A percentile compares a stretch with the other conserved stretches of the same genome.
Evolutionary conservation across 169 alveolate genomes (phyloP).

Genomic region (Sarcocystis neurona): DNA sequence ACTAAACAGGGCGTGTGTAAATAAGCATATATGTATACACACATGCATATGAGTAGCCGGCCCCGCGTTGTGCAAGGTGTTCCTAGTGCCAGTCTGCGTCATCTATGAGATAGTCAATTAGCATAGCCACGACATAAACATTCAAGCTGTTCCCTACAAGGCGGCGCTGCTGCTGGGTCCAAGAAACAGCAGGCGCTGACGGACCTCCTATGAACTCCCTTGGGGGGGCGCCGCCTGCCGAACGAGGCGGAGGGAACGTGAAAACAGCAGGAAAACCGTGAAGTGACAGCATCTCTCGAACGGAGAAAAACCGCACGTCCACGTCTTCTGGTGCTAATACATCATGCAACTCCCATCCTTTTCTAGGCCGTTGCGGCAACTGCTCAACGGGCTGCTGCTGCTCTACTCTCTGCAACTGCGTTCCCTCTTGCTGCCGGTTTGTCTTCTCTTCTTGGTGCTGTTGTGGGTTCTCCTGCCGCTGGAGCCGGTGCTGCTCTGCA

Average conservation of each 20-base stretch:
- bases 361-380: too few species aligned
- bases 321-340: neutral
- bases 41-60: too few species aligned
- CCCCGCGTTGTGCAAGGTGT: neutral
- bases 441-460: neutral
- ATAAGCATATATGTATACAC: too few species aligned
- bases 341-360: constrained; percentile 43
- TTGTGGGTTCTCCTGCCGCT: neutral
- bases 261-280: constrained; percentile 39
- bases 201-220: too few species aligned
- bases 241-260: neutral
- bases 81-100: constrained; percentile 29
- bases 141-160: constrained; percentile 41
- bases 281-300: constrained; percentile 6
- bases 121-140: constrained; percentile 38
- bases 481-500: neutral
- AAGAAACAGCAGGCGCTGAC: too few species aligned
- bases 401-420: neutral
- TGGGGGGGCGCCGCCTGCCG: neutral
- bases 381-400: neutral
- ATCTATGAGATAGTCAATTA: constrained; percentile 19
- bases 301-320: constrained; percentile 27
- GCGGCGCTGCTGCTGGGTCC: constrained; percentile 20
- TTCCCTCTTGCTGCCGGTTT: neutral
- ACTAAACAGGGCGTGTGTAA: too few species aligned